Evolutionary conservation across 129 eudicot species (phyloP).

Genomic region (Scalesia atractyloides): DNA sequence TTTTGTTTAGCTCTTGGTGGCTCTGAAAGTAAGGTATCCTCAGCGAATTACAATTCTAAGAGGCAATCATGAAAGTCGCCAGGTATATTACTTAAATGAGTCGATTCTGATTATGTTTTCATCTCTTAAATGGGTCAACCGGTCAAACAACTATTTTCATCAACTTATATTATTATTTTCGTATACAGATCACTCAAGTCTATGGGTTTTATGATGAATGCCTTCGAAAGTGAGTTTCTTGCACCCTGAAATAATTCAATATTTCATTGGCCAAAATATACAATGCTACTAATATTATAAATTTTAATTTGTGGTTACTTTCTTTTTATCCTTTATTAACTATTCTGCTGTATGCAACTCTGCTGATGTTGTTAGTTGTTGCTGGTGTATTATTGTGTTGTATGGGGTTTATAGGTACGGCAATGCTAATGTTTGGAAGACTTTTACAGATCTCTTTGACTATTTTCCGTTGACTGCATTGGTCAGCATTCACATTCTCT

Average conservation of each 20-base stretch:
- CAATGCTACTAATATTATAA: neutral
- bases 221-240: conserved; percentile 74
- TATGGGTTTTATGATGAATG: conserved; percentile 96
- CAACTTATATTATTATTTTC: neutral
- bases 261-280: neutral
- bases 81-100: conserved; percentile 46
- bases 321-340: neutral
- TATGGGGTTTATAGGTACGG: conserved; percentile 54
- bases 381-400: conserved; percentile 10
- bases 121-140: neutral
- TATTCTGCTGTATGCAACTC: neutral
- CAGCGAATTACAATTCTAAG: conserved; percentile 82
- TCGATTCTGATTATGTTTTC: neutral
- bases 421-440: conserved; percentile 81
- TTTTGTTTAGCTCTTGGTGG: conserved; percentile 67
- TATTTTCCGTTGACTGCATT: conserved; percentile 74
- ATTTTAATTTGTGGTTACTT: neutral
- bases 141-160: no score
- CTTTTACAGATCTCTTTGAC: conserved; percentile 76
- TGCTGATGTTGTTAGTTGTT: neutral
- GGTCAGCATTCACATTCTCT: conserved; percentile 39
- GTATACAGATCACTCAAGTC: conserved; percentile 89
- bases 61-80: conserved; percentile 91
- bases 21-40: conserved; percentile 79
- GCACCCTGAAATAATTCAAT: conserved; percentile 3